Evolutionary conservation across 257 asterid genomes (phyloP).

Genomic region (Nicotiana benthamiana): DNA sequence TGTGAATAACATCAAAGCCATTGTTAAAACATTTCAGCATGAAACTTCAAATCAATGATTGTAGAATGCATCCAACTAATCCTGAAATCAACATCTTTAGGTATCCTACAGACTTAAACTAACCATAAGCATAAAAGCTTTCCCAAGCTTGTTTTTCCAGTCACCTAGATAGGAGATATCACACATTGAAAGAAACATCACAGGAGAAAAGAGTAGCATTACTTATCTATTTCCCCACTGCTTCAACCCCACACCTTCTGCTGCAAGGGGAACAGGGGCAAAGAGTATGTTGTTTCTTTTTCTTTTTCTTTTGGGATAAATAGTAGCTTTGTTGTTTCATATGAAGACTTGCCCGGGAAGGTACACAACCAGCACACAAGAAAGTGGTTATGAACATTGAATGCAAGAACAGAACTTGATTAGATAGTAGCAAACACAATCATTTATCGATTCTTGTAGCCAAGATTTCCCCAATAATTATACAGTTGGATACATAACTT

Average conservation of each 20-base stretch:
- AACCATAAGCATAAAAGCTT: not conserved
- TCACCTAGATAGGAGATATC: not conserved
- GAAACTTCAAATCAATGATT: not conserved
- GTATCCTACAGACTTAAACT: not conserved
- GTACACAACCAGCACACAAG: not conserved
- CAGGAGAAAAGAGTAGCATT: not conserved
- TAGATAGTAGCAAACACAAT: not conserved
- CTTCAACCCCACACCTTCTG: not conserved
- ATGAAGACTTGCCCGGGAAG: not conserved
- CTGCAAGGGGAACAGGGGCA: not conserved
- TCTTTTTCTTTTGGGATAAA: not conserved
- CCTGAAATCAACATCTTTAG: too few relatives aligned
- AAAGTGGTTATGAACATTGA: not conserved
- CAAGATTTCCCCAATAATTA: not conserved
- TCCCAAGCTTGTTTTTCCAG: not conserved
- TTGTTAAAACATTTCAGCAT: not conserved
- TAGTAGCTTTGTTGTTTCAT: not conserved
- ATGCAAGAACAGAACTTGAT: constrained; percentile 3
- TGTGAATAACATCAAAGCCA: not conserved
- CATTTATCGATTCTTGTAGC: not conserved
- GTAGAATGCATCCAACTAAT: not conserved
- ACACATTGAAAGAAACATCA: not conserved
- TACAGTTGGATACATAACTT: not conserved
- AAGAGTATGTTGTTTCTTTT: not conserved
- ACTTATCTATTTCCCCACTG: not conserved